Percentiles rank a stretch among this genome's conserved stretches.
These are phyloP conservation scores for Ogataea neopini DNA, from an alignment of 805 yeast species.

Conservation along the genomic window DNA sequence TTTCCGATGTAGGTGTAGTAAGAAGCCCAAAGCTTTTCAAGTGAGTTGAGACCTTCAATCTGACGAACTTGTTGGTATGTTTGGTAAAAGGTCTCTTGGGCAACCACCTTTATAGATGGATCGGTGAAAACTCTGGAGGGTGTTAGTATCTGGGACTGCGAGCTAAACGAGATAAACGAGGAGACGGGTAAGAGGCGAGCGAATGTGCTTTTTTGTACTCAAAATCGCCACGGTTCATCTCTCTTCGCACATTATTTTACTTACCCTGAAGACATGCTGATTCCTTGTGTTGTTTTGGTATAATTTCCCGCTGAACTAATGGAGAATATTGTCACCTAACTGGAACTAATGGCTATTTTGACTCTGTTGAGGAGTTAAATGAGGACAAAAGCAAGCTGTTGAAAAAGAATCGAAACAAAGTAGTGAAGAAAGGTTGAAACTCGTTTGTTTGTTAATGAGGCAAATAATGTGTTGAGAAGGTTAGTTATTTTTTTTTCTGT, in stretches of 20 bases:
- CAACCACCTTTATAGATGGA: constrained; percentile 23
- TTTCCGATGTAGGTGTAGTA: constrained; percentile 84
- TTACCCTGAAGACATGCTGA: background rate
- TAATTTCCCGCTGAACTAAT: too few relatives aligned
- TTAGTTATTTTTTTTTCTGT: background rate
- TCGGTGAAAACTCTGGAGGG: constrained; percentile 31
- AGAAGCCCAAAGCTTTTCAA: constrained; percentile 84
- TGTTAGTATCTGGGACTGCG: too few relatives aligned
- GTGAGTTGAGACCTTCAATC: constrained; percentile 39
- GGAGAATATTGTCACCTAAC: too few relatives aligned
- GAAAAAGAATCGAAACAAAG: background rate
- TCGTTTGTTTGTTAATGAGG: background rate
- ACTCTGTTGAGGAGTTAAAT: background rate
- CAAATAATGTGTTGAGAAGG: background rate
- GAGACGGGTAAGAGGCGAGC: too few relatives aligned
- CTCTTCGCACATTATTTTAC: background rate
- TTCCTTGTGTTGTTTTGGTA: background rate
- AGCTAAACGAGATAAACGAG: too few relatives aligned
- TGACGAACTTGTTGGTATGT: constrained; percentile 29
- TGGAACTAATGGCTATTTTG: too few relatives aligned
- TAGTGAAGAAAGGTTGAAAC: background rate
- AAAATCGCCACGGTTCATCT: too few relatives aligned
- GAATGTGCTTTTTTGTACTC: too few relatives aligned
- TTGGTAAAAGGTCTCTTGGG: constrained; percentile 25
- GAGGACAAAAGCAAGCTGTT: background rate